Evolutionary conservation across 768 basidiomycete species (phyloP).

Genomic region (Polyporus arcularius): DNA sequence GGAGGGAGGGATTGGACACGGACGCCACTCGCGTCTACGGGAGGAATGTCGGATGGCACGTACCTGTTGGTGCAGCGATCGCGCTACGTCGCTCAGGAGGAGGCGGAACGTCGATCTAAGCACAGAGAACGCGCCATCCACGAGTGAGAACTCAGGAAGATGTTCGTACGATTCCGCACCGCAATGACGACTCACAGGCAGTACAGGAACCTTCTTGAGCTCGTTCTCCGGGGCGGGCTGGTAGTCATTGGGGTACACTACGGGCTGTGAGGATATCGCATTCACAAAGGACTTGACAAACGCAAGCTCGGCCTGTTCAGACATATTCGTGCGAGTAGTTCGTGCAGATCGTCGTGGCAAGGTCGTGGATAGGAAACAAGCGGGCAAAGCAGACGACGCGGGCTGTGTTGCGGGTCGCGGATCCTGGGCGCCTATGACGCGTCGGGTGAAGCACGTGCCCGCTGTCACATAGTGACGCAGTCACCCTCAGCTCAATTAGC

Average conservation of each 20-base stretch:
- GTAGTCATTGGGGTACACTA: slow-evolving; percentile 73
- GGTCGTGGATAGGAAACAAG: neutral
- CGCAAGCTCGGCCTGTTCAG: slow-evolving; percentile 58
- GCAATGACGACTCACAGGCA: slow-evolving; percentile 51
- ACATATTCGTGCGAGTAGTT: slow-evolving; percentile 33
- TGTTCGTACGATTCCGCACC: slow-evolving; percentile 5
- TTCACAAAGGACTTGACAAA: slow-evolving; percentile 70
- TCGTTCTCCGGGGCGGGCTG: slow-evolving; percentile 68
- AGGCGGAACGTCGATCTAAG: slow-evolving; percentile 58
- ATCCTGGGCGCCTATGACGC: slow-evolving; percentile 2
- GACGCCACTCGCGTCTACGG: too few relatives aligned
- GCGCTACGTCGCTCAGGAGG: slow-evolving; percentile 54
- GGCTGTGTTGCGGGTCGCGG: neutral
- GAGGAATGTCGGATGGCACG: slow-evolving; percentile 6
- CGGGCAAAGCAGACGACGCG: neutral
- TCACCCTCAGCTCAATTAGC: neutral
- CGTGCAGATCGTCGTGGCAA: neutral
- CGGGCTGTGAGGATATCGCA: slow-evolving; percentile 64
- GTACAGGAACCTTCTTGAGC: slow-evolving; percentile 67
- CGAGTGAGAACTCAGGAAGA: neutral
- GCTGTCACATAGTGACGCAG: slow-evolving; percentile 6
- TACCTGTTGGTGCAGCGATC: slow-evolving; percentile 35
- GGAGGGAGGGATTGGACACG: neutral
- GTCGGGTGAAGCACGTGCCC: neutral
- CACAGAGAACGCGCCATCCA: neutral